phyloP scores from a whole-genome alignment of 2,329 filamentous ascomycete genomes.

The Aspergillus sp. region DNA sequence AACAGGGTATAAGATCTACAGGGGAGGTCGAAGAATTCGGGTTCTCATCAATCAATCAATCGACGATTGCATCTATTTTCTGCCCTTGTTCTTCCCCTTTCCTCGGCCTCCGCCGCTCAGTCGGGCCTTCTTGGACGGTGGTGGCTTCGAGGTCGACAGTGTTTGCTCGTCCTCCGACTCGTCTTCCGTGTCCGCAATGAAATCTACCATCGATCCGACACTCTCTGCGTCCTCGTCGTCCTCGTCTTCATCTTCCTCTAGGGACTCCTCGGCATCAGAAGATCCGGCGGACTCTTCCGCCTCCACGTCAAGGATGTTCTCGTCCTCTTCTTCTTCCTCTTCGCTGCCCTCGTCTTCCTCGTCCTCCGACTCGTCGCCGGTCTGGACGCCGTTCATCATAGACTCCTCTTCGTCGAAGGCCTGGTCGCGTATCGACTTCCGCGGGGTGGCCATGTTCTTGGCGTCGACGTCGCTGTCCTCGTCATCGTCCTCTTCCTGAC shows the following conservation, averaged over 20 bases:
- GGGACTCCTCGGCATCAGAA: constrained; percentile 51
- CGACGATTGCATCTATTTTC: constrained; percentile 29
- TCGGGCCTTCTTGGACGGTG: constrained; percentile 42
- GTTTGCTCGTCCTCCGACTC: constrained; percentile 32
- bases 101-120: constrained; percentile 23
- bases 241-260: constrained; percentile 61
- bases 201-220: constrained; percentile 50
- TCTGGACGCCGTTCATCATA: constrained; percentile 42
- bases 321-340: constrained; percentile 45
- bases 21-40: constrained; percentile 5
- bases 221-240: constrained; percentile 66
- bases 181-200: constrained; percentile 51
- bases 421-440: constrained; percentile 40
- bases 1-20: constrained; percentile 15
- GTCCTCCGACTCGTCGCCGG: constrained; percentile 44
- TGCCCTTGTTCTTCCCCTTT: constrained; percentile 39
- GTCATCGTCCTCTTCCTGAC: constrained; percentile 63
- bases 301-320: constrained; percentile 48
- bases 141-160: constrained; percentile 23
- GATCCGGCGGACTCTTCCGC: constrained; percentile 46
- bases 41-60: not conserved
- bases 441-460: constrained; percentile 30
- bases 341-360: constrained; percentile 63
- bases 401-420: constrained; percentile 47
- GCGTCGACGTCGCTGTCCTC: constrained; percentile 38